Base-by-base conservation (phyloP, 108 stramenopile species). In the Discostella pseudostelligera region DNA sequence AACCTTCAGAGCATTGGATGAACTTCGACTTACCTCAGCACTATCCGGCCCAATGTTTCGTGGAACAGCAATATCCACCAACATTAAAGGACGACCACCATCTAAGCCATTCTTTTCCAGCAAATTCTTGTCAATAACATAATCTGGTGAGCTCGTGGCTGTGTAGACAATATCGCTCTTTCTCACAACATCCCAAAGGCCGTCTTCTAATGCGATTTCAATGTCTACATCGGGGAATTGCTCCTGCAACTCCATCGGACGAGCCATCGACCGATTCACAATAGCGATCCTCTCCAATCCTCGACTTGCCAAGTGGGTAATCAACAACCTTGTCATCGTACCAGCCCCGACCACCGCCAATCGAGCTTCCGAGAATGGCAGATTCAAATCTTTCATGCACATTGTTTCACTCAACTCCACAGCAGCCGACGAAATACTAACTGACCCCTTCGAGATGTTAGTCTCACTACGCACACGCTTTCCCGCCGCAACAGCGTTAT, bases 1-100 rank as follows among this genome's bases (percentile, higher is more conserved):
- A 5, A 63, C 21, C 17, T 40, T 54, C 3, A 39, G 22, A 64
- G 4, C 13, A 28, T 7, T 29, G n/a, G n/a, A n/a, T n/a, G n/a
- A 19, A 16, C 12, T 35, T 12, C 42, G 16, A 74, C 48, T 22
- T 43, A 91, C 93, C 53, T 86, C 72, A 14, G 80, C 84, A 70
- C 90, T 88, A 49, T 95, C 89, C 22, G 86, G 79, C 26, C 92
- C 95, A 62, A 99, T 92, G 69, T 99, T 99, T 61, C 98, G 84
- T 24, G 98, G 98, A 16, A 99, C 98, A n/a, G 96, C 86, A 73
- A 99, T 99, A 72, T 99, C 98, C 4, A 97, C 96, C 53, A 99
- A 76, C 94, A 98, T 96, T 56, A 97, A 59, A 1, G 84, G 91
- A 43, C 87, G 69, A 65, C 88, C 87, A 25, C 85, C 74, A 24